phyloP scores from a whole-genome alignment of 139 green algal species.

The Chlorella vulgaris region DNA sequence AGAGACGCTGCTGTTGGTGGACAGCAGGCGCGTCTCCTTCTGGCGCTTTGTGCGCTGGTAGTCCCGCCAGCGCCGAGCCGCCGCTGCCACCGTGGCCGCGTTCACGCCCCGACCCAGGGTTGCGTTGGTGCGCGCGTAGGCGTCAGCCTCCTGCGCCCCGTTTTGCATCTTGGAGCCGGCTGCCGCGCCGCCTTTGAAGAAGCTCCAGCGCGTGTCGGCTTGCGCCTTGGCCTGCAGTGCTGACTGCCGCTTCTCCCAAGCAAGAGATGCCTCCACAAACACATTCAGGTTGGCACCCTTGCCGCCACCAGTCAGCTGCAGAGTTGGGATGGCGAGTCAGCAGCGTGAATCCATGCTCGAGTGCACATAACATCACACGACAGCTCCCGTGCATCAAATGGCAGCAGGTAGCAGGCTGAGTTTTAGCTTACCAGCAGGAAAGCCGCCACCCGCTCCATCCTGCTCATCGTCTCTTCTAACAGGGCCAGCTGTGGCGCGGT shows the following conservation, averaged over 20 bases:
- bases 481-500: constrained; percentile 54
- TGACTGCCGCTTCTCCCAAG: constrained; percentile 56
- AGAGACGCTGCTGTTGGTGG: background rate
- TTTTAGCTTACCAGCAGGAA: constrained; percentile 32
- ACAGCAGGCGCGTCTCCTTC: constrained; percentile 12
- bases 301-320: constrained; percentile 38
- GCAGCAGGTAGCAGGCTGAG: background rate
- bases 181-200: background rate
- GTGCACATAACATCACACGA: background rate
- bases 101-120: constrained; percentile 7
- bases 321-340: background rate
- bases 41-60: constrained; percentile 36
- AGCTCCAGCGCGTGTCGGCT: background rate
- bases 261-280: constrained; percentile 44
- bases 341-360: background rate
- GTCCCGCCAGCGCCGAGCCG: constrained; percentile 44
- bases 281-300: constrained; percentile 49
- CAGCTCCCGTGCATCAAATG: background rate
- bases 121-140: background rate
- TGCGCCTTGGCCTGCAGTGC: background rate
- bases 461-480: constrained; percentile 57
- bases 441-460: constrained; percentile 47
- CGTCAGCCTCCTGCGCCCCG: background rate
- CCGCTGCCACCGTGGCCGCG: constrained; percentile 25
- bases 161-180: background rate